A percentile compares a stretch with the other conserved stretches of the same genome.
phyloP scores from a whole-genome alignment of 1,284 basidiomycete genomes.

The Thecaphora thlaspeos region DNA sequence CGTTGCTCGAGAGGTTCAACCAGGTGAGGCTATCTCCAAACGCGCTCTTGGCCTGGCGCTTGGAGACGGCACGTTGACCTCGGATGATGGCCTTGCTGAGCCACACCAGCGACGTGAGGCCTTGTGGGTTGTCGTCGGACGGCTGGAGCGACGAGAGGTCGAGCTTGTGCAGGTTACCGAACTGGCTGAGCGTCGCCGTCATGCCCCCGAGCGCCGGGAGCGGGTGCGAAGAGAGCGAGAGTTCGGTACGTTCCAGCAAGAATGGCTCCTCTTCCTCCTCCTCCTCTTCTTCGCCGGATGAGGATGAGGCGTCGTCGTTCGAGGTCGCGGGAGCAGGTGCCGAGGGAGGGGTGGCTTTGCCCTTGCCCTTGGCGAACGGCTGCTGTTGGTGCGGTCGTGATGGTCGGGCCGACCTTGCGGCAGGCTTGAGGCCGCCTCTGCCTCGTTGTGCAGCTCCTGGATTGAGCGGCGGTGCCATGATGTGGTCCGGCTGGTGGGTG shows the following conservation, averaged over 20 bases:
- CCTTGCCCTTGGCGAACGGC: no score
- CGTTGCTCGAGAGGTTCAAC: conserved; percentile 11
- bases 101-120: conserved; percentile 32
- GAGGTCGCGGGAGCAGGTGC: no score
- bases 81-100: conserved; percentile 41
- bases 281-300: neutral
- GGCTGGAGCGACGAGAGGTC: conserved; percentile 44
- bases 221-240: conserved; percentile 38
- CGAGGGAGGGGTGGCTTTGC: no score
- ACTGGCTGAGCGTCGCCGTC: conserved; percentile 43
- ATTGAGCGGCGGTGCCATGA: no score
- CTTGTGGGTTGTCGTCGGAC: conserved; percentile 28
- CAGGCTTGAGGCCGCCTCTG: no score
- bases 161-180: conserved; percentile 39
- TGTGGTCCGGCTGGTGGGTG: no score
- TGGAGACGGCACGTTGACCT: conserved; percentile 9
- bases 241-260: conserved; percentile 20
- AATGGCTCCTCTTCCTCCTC: conserved; percentile 3
- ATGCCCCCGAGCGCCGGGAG: conserved; percentile 36
- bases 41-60: conserved; percentile 14
- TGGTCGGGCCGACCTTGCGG: no score
- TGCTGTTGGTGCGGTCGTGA: no score
- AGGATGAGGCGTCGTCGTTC: neutral
- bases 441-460: no score
- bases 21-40: conserved; percentile 31